These are phyloP conservation scores for Phialophora chinensis DNA, from an alignment of 2,329 filamentous ascomycete species.

Conservation along the genomic window DNA sequence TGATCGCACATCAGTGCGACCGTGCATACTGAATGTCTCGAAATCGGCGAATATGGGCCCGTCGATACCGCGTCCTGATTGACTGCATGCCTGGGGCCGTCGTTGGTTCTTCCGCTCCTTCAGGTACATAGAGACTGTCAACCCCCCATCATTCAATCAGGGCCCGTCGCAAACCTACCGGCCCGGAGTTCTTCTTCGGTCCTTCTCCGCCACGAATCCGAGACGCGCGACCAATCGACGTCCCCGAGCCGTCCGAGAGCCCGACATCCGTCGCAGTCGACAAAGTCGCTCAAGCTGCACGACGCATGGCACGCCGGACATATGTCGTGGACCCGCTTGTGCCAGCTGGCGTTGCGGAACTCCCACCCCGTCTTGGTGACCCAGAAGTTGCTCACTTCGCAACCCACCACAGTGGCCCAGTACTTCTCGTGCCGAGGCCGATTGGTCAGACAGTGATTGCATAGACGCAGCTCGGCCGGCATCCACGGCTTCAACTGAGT, in stretches of 20 bases:
- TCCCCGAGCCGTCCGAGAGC: conserved; percentile 39
- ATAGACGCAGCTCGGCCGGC: conserved; percentile 34
- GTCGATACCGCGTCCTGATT: neutral
- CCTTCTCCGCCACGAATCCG: conserved; percentile 31
- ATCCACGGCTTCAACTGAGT: conserved; percentile 36
- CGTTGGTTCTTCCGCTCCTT: neutral
- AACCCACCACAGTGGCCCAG: conserved; percentile 34
- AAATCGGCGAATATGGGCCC: neutral
- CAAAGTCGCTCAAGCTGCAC: conserved; percentile 38
- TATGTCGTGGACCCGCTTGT: conserved; percentile 39
- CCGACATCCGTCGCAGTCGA: conserved; percentile 40
- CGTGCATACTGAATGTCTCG: neutral
- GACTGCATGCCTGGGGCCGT: neutral
- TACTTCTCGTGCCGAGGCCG: conserved; percentile 35
- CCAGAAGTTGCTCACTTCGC: conserved; percentile 37
- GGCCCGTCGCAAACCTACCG: conserved; percentile 30
- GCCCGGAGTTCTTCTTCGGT: conserved; percentile 33
- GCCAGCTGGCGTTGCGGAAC: conserved; percentile 37
- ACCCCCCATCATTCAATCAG: neutral
- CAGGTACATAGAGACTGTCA: neutral
- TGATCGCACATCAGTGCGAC: neutral
- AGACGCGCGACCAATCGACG: conserved; percentile 38
- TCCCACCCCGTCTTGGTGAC: conserved; percentile 38
- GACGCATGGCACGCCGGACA: conserved; percentile 37
- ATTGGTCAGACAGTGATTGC: conserved; percentile 40